Percentiles rank a stretch among this genome's conserved stretches.
Conservation (phyloP, 2,329 filamentous ascomycete genomes). For the Pseudonectria foliicola region DNA sequence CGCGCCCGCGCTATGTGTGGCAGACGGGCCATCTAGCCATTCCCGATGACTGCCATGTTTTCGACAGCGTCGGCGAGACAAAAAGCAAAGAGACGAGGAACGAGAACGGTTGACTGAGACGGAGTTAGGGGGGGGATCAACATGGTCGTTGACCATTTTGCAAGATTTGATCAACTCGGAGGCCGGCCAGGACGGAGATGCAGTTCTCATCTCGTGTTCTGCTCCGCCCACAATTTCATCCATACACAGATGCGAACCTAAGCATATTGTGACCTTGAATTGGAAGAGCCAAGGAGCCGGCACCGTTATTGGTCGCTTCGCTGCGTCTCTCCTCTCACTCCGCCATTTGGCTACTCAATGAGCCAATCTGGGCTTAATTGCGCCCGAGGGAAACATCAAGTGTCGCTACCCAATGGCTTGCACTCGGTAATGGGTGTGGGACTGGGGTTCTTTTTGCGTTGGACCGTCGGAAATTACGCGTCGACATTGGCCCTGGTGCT, state of each 20-base stretch:
- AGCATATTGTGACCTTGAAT: too few relatives aligned
- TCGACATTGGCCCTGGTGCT: too few relatives aligned
- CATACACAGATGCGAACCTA: too few relatives aligned
- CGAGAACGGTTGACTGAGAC: neutral
- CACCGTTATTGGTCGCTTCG: neutral
- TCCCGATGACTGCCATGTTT: neutral
- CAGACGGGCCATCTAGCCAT: too few relatives aligned
- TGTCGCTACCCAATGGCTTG: constrained; percentile 31
- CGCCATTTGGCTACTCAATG: neutral
- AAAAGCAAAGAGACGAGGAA: neutral
- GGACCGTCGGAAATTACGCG: too few relatives aligned
- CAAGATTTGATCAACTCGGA: constrained; percentile 38
- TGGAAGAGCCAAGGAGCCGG: too few relatives aligned
- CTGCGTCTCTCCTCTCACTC: neutral
- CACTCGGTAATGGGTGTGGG: constrained; percentile 1
- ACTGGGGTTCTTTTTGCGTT: constrained; percentile 5
- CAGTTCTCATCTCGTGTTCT: constrained; percentile 21
- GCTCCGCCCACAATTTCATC: too few relatives aligned
- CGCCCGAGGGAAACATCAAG: neutral
- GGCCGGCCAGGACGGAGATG: constrained; percentile 29
- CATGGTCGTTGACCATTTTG: constrained; percentile 13
- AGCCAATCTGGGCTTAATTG: too few relatives aligned
- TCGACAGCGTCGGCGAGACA: neutral
- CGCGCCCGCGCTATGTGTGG: too few relatives aligned
- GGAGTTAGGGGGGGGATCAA: constrained; percentile 5